A percentile compares a stretch with the other conserved stretches of the same genome.
phyloP scores from a whole-genome alignment of 202 grass and related monocot genomes.

The Dendrocalamus latiflorus region DNA sequence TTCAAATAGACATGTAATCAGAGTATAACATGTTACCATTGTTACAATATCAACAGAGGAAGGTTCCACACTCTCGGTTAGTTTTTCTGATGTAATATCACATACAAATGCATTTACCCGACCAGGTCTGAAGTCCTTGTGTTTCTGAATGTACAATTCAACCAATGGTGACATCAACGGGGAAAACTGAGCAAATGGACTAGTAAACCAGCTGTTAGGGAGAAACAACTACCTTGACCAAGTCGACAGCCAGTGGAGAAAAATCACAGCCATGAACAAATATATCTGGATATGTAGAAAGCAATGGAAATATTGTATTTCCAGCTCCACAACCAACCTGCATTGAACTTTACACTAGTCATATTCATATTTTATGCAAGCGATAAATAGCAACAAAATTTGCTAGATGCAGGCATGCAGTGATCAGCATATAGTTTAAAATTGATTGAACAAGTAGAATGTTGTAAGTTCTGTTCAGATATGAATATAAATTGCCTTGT shows the following conservation, averaged over 20 bases:
- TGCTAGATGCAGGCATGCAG: neutral
- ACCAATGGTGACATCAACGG: neutral
- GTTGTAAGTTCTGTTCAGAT: neutral
- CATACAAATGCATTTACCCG: constrained; percentile 84
- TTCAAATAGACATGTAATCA: neutral
- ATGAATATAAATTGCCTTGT: neutral
- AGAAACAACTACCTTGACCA: constrained; percentile 75
- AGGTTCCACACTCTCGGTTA: constrained; percentile 53
- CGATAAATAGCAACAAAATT: constrained; percentile 6
- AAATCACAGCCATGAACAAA: constrained; percentile 91
- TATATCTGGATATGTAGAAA: constrained; percentile 69
- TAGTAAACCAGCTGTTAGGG: neutral
- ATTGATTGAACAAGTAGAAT: neutral
- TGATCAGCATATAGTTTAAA: neutral
- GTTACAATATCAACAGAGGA: constrained; percentile 74
- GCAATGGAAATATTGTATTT: constrained; percentile 71
- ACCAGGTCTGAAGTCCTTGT: constrained; percentile 65
- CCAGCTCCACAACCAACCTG: constrained; percentile 92
- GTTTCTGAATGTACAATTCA: constrained; percentile 55
- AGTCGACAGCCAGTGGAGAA: constrained; percentile 68
- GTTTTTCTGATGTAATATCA: constrained; percentile 66
- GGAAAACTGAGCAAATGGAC: neutral
- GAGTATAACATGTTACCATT: constrained; percentile 66
- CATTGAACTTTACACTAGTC: constrained; percentile 19
- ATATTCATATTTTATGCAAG: constrained; percentile 22